phyloP scores from a whole-genome alignment of 352 stramenopile species.

The Pythium guiyangense region DNA sequence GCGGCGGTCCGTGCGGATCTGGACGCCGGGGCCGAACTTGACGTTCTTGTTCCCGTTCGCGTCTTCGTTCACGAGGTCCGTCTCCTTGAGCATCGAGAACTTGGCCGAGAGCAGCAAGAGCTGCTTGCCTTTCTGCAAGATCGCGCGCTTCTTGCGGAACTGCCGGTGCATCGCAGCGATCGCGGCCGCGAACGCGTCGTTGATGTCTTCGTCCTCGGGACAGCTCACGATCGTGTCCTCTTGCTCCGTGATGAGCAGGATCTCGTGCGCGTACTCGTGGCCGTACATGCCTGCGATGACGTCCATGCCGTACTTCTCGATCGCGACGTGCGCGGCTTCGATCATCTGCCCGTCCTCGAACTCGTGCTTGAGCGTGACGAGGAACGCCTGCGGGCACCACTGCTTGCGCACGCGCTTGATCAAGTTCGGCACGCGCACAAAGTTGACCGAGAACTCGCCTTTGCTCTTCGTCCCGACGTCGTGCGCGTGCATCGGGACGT shows the following conservation, averaged over 20 bases:
- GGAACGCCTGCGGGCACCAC: constrained; percentile 75
- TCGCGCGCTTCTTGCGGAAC: constrained; percentile 67
- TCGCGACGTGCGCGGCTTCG: constrained; percentile 54
- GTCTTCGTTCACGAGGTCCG: constrained; percentile 83
- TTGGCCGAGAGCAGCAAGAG: constrained; percentile 79
- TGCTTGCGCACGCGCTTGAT: constrained; percentile 79
- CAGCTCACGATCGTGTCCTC: constrained; percentile 80
- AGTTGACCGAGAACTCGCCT: constrained; percentile 71
- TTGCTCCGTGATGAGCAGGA: constrained; percentile 77
- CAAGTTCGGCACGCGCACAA: constrained; percentile 73
- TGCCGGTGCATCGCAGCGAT: constrained; percentile 73
- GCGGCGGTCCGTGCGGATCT: constrained; percentile 65
- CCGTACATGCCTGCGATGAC: constrained; percentile 66
- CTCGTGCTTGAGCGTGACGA: constrained; percentile 77
- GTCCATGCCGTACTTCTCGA: constrained; percentile 81
- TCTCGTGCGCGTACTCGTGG: constrained; percentile 41
- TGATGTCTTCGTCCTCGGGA: constrained; percentile 71
- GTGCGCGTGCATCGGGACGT: constrained; percentile 36
- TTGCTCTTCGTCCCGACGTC: constrained; percentile 29
- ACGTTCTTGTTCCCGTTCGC: constrained; percentile 85
- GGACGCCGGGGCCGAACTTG: constrained; percentile 72
- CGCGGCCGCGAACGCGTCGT: constrained; percentile 70
- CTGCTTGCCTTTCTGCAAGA: constrained; percentile 74
- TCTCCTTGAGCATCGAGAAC: constrained; percentile 87
- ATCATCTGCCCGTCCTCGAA: constrained; percentile 67